phyloP scores from a whole-genome alignment of 768 basidiomycete species.

The Pleurotus sapidus region DNA sequence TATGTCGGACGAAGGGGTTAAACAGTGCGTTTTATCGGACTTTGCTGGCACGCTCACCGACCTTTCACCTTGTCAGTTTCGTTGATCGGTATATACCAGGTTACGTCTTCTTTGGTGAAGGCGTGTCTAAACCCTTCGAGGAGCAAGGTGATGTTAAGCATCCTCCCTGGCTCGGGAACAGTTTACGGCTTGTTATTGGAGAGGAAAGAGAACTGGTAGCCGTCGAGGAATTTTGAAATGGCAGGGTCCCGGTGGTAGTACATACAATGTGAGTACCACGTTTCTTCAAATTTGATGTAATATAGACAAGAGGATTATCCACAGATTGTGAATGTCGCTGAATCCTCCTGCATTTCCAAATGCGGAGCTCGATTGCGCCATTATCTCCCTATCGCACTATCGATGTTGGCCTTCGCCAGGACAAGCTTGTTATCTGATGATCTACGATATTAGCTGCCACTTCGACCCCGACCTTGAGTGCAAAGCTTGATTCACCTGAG shows the following conservation, averaged over 20 bases:
- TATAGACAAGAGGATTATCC: too few species aligned
- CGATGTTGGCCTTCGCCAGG: not conserved
- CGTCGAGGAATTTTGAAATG: slow-evolving; percentile 35
- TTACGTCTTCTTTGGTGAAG: slow-evolving; percentile 82
- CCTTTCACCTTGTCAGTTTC: slow-evolving; percentile 33
- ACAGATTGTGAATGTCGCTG: too few species aligned
- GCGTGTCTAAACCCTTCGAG: slow-evolving; percentile 30
- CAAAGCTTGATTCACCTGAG: not conserved
- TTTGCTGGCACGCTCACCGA: slow-evolving; percentile 4
- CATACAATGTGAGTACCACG: not conserved
- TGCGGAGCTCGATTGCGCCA: not conserved
- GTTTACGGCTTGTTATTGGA: slow-evolving; percentile 54
- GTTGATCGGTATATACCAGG: slow-evolving; percentile 93
- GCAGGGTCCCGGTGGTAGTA: not conserved
- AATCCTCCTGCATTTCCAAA: not conserved
- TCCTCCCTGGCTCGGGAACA: slow-evolving; percentile 34
- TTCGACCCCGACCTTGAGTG: not conserved
- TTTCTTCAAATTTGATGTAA: not conserved
- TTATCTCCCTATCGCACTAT: not conserved
- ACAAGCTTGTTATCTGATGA: slow-evolving; percentile 1
- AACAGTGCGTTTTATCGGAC: slow-evolving; percentile 46
- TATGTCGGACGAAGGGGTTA: slow-evolving; percentile 79
- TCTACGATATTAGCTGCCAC: not conserved
- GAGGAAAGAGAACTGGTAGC: slow-evolving; percentile 45
- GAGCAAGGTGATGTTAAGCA: slow-evolving; percentile 1